Evolutionary conservation across 148 eudicot species (phyloP).

Genomic region (Cornus kousa): DNA sequence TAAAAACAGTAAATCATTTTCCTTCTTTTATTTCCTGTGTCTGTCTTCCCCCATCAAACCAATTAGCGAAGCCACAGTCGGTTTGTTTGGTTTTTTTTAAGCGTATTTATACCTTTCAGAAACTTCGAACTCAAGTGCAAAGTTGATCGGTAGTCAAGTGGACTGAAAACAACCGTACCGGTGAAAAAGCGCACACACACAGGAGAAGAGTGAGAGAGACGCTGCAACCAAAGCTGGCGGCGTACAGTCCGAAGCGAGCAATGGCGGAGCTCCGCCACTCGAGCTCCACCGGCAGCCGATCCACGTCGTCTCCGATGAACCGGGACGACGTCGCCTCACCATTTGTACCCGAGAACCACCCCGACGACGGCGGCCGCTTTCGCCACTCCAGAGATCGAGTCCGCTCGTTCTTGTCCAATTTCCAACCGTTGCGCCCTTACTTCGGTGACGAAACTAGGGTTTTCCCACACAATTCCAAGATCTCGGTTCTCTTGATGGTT

Average conservation of each 20-base stretch:
- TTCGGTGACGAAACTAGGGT: slow-evolving; percentile 52
- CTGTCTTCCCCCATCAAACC: too few relatives aligned
- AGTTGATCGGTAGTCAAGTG: background rate
- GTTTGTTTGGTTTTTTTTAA: too few relatives aligned
- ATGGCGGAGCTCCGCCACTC: slow-evolving; percentile 97
- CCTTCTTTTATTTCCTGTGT: too few relatives aligned
- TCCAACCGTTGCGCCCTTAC: slow-evolving; percentile 24
- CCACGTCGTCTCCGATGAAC: slow-evolving; percentile 64
- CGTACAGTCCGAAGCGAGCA: slow-evolving; percentile 51
- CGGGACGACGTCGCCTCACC: slow-evolving; percentile 62
- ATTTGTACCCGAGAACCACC: slow-evolving; percentile 34
- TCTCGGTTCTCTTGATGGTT: slow-evolving; percentile 48
- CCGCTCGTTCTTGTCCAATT: slow-evolving; percentile 37
- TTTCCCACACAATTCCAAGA: slow-evolving; percentile 42
- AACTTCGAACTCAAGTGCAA: too few relatives aligned
- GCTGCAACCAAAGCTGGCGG: slow-evolving; percentile 37
- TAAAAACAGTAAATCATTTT: too few relatives aligned
- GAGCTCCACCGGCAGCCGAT: slow-evolving; percentile 57
- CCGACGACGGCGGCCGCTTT: slow-evolving; percentile 39
- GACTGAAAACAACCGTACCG: background rate
- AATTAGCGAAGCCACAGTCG: too few relatives aligned
- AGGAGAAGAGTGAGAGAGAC: background rate
- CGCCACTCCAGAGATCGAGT: slow-evolving; percentile 50
- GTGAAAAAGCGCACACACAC: background rate
- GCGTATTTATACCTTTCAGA: too few relatives aligned